Base-by-base conservation (phyloP, 1,284 basidiomycete species). In the Pseudomicrostroma phylloplanum region DNA sequence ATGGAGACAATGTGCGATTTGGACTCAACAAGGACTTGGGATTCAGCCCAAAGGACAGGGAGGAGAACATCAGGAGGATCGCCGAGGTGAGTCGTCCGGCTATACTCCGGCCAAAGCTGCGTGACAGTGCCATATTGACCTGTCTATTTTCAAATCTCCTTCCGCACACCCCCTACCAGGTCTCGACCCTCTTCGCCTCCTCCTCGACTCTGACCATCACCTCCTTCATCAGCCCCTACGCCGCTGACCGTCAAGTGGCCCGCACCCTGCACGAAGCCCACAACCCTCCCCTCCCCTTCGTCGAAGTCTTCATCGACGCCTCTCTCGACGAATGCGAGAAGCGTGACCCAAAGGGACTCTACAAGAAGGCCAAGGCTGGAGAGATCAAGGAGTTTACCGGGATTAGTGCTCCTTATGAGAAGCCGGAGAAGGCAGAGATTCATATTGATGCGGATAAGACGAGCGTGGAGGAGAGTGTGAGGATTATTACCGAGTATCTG, bases 331-430 rank as follows among this genome's bases (percentile, higher is more conserved):
- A 96, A 49, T 92, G 91, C 42, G 96, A 98, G 81, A 82, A 86
- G 78, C 86, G 96, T 57, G 94, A 99, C 80, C 96, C 96, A 6
- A 99, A 99, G 81, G 96, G 94, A 0, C 82, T 98, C 62, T 99
- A 98, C 84, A 96, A 92, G 83, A 96, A 93, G 81, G 96, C 96
- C 6, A 84, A 93, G 66, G 88, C 89, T 0, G 94, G 96, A 23
- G 90, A 94, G 82, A 97, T 99, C 79, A 94, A 93, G 85, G 94
- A 97, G 67, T 97, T 98, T 82, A 99, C 96, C 54, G 94, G 96
- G 12, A 89, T 99, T 77, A 93, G 91, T 42, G 92, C 96, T 2
- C 96, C 96, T 9, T 98, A 98, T 80, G 96, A 99, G 81, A 86
- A 88, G 8, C 94, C 96, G 6, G 83, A 84, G 62, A 82, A 82